phyloP scores from a whole-genome alignment of 1,284 basidiomycete species.

The Puccinia coronata region DNA sequence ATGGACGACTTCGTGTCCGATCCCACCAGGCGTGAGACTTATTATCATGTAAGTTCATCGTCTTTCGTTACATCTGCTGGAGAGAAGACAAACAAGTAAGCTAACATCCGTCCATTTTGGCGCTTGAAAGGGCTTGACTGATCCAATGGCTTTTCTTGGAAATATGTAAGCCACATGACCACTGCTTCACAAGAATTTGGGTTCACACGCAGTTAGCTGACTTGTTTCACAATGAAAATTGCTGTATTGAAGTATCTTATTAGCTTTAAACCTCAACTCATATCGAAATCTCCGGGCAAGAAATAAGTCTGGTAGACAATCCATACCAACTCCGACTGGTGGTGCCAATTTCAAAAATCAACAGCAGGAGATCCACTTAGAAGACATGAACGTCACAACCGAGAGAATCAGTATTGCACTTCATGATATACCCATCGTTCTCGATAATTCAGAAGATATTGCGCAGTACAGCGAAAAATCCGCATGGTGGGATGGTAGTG shows the following conservation, averaged over 20 bases:
- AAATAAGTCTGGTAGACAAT: background rate
- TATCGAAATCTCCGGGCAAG: background rate
- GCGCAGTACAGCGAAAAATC: background rate
- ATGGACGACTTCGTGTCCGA: background rate
- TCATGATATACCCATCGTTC: background rate
- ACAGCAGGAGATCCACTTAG: background rate
- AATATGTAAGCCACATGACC: background rate
- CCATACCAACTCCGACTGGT: background rate
- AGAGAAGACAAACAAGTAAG: background rate
- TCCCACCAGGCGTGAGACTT: background rate
- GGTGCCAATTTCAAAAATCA: background rate
- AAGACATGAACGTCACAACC: background rate
- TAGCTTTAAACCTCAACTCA: background rate
- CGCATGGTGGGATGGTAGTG: background rate
- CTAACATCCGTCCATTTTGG: background rate
- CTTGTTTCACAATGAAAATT: too few species aligned
- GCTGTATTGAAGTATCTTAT: background rate
- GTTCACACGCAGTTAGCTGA: too few species aligned
- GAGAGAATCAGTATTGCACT: background rate
- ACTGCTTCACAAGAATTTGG: too few species aligned
- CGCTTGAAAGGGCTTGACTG: slow-evolving; percentile 5
- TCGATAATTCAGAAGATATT: background rate
- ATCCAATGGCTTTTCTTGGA: background rate
- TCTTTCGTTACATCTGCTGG: background rate
- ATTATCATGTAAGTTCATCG: slow-evolving; percentile 2